Evolutionary conservation across 2,329 filamentous ascomycete species (phyloP), one percentile per base, ranked within the genome.

Genomic region (Neurospora sp.): DNA sequence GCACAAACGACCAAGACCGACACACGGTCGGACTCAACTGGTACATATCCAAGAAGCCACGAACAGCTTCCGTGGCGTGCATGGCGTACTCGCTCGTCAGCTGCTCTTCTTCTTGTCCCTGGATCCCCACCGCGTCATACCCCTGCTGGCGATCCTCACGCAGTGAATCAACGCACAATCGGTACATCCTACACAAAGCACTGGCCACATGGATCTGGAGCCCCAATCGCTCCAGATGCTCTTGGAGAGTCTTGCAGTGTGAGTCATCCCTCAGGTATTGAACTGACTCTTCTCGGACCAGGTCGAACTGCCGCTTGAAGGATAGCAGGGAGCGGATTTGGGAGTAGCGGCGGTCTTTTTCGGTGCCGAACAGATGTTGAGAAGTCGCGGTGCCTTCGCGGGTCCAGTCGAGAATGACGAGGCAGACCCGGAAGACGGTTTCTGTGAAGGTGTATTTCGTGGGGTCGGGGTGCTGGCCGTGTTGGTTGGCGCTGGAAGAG

Each of bases 1-100:
- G 67, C 67, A 68, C 67, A 52, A 68, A 68, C 33, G 67, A 6
- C 67, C 67, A 68, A 8, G 39, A 52, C 39, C 67, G 39, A 46
- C 67, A 68, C 39, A 68, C 67, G 11, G 23, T 68, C n/a, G 40
- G 67, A 40, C 38, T 43, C 12, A 68, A 15, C 19, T 38, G 39
- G 41, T 68, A 68, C n/a, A 68, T 68, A 12, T 68, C 67, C 67
- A 68, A 19, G 2, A 68, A 68, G 5, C 28, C 43, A 11, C 11
- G 3, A 17, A 68, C 40, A 5, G 67, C 37, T 23, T 68, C 41
- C 1, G 67, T 52, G 4, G 67, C 67, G 15, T 68, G 28, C 38
- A 43, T 36, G 2, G 43, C 43, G 67, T 68, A 68, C 23, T 68
- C 67, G 52, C 15, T 36, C 52, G 28, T 62, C 52, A 62, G 15